Evolutionary conservation across 108 stramenopile species (phyloP), one percentile per base, ranked within the genome.

Genomic region (Hondaea fermentalgiana): DNA sequence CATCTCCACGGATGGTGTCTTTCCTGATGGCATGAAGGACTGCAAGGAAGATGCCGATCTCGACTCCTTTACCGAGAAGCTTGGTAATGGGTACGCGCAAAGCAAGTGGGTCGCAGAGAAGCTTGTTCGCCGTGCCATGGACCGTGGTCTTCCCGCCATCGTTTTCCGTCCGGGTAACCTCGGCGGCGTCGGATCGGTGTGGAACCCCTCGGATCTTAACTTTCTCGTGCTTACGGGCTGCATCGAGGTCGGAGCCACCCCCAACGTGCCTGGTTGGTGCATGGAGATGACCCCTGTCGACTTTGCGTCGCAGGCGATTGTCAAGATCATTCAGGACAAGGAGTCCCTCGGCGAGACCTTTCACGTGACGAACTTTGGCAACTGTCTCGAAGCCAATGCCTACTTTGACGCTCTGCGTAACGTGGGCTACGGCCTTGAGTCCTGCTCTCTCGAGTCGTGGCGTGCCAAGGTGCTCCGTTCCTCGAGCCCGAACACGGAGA

Each of bases 71-170:
- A 92, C 89, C 91, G 90, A 90, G 57, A 72, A 59, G 55, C 87
- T 12, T 71, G 72, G 69, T 28, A 94, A 95, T 87, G 95, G 95
- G 25, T 96, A 96, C 90, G 94, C 92, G 8, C 93, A 95, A 89
- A 93, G 93, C 55, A 96, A 96, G 72, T 96, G 95, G 95, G 95
- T 95, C 53, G 94, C 95, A 6, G 95, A 96, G 89, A 88, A 93
- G 83, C 92, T 96, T 91, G 93, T 93, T 60, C 72, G 87, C 29
- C 91, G 94, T 59, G 95, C 95, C 25, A 88, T 91, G 64, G 72
- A 76, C 5, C 87, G 93, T n/a, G 95, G 95, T 16, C 91, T 96
- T 5, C 95, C 95, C 5, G 90, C 93, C 5, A 91, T 92, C 51
- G 87, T 95, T 42, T 60, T 96, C 60, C 90, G 95, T 42, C 94